Conservation (phyloP, 305 asterid species). For the Fraxinus paxiana region DNA sequence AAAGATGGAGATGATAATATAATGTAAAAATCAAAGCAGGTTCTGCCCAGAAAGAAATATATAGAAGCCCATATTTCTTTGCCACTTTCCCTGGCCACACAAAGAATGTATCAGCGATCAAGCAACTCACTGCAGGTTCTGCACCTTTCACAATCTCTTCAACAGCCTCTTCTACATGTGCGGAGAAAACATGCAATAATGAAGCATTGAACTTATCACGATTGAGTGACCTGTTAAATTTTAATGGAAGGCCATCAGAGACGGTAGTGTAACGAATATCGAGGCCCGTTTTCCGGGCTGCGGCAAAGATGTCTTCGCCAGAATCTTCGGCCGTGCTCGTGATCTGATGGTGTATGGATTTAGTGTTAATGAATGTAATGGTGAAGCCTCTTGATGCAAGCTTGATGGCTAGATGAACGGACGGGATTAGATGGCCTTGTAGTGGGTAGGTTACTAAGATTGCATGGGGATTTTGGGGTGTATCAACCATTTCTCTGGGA, state of each 20-base stretch:
- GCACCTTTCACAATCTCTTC: constrained; percentile 9
- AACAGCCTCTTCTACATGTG: constrained; percentile 46
- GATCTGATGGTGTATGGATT: constrained; percentile 36
- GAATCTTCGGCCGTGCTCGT: not conserved
- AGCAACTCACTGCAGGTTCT: constrained; percentile 33
- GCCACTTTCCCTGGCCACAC: constrained; percentile 48
- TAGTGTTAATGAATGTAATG: constrained; percentile 43
- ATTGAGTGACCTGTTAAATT: constrained; percentile 43
- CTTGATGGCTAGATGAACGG: constrained; percentile 33
- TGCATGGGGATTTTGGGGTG: constrained; percentile 31
- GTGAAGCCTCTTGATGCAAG: constrained; percentile 37
- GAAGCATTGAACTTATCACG: constrained; percentile 42
- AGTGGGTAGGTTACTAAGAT: constrained; percentile 29
- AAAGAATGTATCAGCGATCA: constrained; percentile 49
- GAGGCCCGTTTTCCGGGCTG: constrained; percentile 35
- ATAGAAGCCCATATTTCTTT: constrained; percentile 34
- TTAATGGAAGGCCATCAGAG: constrained; percentile 44
- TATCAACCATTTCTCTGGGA: constrained; percentile 18
- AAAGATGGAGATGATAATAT: constrained; percentile 46
- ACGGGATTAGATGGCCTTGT: constrained; percentile 39
- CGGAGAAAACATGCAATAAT: constrained; percentile 43
- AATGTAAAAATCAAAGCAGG: constrained; percentile 43
- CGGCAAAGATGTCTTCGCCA: constrained; percentile 28
- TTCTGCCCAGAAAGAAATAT: constrained; percentile 47
- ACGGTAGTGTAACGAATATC: constrained; percentile 49